These are phyloP conservation scores for Auricularia sp. DNA, from an alignment of 768 basidiomycete genomes.

Conservation along the genomic window DNA sequence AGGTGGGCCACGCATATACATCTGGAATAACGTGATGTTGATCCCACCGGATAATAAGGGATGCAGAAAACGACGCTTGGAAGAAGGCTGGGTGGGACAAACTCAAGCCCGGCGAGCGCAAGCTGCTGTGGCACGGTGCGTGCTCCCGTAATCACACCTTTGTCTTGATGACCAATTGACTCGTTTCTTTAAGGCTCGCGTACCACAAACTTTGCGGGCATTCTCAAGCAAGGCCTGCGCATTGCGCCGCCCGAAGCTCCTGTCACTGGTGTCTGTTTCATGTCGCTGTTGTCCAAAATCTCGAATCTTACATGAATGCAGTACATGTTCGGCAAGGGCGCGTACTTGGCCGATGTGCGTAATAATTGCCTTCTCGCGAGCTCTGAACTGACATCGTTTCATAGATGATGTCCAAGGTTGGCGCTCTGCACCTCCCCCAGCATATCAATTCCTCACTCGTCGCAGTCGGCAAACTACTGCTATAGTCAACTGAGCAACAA, in stretches of 20 bases:
- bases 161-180: neutral
- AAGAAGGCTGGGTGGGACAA: conserved; percentile 34
- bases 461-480: conserved; percentile 47
- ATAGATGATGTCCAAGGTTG: conserved; percentile 55
- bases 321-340: conserved; percentile 63
- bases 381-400: neutral
- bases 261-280: conserved; percentile 27
- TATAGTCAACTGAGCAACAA: conserved; percentile 35
- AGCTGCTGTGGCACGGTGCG: conserved; percentile 47
- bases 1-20: conserved; percentile 23
- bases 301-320: neutral
- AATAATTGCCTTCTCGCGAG: neutral
- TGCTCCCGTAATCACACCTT: neutral
- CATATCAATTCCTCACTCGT: neutral
- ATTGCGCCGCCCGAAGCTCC: conserved; percentile 58
- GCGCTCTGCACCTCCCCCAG: conserved; percentile 8
- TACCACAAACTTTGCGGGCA: conserved; percentile 52
- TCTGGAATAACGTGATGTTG: neutral
- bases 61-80: conserved; percentile 31
- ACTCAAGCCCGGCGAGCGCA: conserved; percentile 36
- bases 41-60: conserved; percentile 9
- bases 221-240: conserved; percentile 49
- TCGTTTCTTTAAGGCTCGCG: conserved; percentile 27
- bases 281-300: neutral
- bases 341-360: conserved; percentile 53